A percentile compares a stretch with the other conserved stretches of the same genome.
Conservation (phyloP, 176 grass and related monocot species). For the Oryza rufipogon region DNA sequence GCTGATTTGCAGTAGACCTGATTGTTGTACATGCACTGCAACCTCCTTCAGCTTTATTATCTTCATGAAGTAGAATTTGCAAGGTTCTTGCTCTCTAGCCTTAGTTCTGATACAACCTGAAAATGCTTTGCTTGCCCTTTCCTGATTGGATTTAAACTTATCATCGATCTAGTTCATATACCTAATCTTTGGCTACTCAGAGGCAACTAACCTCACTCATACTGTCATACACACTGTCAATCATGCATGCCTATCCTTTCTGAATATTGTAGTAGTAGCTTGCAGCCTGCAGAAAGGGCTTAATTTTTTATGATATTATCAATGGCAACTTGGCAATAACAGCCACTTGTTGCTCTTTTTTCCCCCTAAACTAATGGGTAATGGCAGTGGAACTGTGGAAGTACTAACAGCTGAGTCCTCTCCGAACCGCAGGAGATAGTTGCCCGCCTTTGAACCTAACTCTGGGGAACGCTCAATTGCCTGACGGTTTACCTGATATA, state of each 20-base stretch:
- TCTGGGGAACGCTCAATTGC: too few species aligned
- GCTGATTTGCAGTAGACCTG: too few species aligned
- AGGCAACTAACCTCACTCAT: neutral
- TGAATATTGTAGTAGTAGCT: neutral
- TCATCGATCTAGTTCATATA: neutral
- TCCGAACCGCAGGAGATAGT: too few species aligned
- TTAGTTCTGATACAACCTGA: neutral
- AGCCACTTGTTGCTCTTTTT: neutral
- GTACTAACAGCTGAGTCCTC: too few species aligned
- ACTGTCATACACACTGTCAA: neutral
- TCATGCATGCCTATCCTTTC: neutral
- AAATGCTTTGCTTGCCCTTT: neutral
- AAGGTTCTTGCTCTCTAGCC: neutral
- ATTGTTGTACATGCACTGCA: too few species aligned
- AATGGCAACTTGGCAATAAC: neutral
- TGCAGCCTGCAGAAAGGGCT: conserved; percentile 12
- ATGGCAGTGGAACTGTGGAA: neutral
- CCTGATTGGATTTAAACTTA: neutral
- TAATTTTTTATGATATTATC: neutral
- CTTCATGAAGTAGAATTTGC: neutral
- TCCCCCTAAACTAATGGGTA: neutral
- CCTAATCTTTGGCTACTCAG: neutral
- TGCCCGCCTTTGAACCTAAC: too few species aligned
- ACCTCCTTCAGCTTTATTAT: too few species aligned
- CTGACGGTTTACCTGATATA: neutral